phyloP scores from a whole-genome alignment of 495 filamentous ascomycete genomes.

The Podospora bellae-mahoneyi region DNA sequence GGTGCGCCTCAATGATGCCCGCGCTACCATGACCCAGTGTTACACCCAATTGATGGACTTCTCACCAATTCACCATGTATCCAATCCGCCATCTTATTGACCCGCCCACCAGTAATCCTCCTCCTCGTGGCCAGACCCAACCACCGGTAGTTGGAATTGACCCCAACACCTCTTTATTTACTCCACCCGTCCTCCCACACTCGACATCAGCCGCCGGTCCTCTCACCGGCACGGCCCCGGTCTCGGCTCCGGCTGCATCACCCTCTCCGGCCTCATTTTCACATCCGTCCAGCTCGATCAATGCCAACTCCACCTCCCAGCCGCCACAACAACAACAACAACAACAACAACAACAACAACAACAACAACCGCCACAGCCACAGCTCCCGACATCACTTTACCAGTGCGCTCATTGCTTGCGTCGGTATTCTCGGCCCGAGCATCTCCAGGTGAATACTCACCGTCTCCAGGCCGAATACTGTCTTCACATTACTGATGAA shows the following conservation, averaged over 20 bases:
- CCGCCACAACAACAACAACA: neutral
- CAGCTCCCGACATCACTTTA: conserved; percentile 38
- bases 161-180: neutral
- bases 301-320: neutral
- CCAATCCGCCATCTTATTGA: conserved; percentile 30
- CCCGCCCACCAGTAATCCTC: conserved; percentile 8
- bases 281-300: neutral
- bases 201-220: neutral
- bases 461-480: neutral
- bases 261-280: neutral
- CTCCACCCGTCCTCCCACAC: neutral
- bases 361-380: neutral
- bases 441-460: conserved; percentile 42
- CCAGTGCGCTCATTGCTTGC: conserved; percentile 54
- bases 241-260: neutral
- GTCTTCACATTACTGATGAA: conserved; percentile 7
- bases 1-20: neutral
- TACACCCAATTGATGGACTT: conserved; percentile 6
- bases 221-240: neutral
- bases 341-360: neutral
- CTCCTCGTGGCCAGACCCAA: neutral
- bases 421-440: conserved; percentile 53
- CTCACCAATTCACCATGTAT: neutral
- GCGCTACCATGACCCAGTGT: neutral
- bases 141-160: neutral